A percentile compares a stretch with the other conserved stretches of the same genome.
Conservation (phyloP, 2,329 filamentous ascomycete genomes). For the Ramularia endophylla region DNA sequence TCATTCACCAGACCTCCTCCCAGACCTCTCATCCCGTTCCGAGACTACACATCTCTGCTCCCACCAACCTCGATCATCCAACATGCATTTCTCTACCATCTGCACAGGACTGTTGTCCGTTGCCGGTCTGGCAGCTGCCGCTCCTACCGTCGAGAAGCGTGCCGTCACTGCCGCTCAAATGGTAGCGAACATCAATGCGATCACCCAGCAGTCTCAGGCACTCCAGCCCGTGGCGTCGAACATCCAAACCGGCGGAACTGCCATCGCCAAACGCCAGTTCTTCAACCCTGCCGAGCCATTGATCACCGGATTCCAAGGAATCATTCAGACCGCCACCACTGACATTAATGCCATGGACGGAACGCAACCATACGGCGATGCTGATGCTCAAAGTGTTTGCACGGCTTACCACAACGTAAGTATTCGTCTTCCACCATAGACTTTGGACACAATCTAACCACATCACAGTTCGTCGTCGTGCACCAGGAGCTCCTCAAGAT, state of each 20-base stretch:
- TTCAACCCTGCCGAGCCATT: no score
- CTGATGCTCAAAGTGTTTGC: slow-evolving; percentile 16
- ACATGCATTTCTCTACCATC: no score
- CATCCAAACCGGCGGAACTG: slow-evolving; percentile 1
- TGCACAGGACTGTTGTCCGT: no score
- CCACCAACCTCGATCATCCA: no score
- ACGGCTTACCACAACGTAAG: slow-evolving; percentile 26
- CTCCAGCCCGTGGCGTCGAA: slow-evolving; percentile 4
- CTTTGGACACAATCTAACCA: neutral
- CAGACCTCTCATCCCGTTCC: no score
- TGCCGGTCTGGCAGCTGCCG: neutral
- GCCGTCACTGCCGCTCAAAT: slow-evolving; percentile 5
- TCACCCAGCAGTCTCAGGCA: slow-evolving; percentile 8
- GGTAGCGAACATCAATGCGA: slow-evolving; percentile 8
- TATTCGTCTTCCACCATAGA: neutral
- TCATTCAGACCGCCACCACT: slow-evolving; percentile 17
- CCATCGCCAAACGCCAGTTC: slow-evolving; percentile 4
- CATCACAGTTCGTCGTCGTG: slow-evolving; percentile 24
- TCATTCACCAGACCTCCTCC: no score
- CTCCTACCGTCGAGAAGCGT: slow-evolving; percentile 7
- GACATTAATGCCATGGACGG: slow-evolving; percentile 18
- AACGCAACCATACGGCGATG: slow-evolving; percentile 8
- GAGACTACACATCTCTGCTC: no score
- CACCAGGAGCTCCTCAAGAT: slow-evolving; percentile 33
- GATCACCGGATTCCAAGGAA: no score